These are phyloP conservation scores for Sporothrix variecibatus DNA, from an alignment of 2,329 filamentous ascomycete genomes.

Conservation along the genomic window DNA sequence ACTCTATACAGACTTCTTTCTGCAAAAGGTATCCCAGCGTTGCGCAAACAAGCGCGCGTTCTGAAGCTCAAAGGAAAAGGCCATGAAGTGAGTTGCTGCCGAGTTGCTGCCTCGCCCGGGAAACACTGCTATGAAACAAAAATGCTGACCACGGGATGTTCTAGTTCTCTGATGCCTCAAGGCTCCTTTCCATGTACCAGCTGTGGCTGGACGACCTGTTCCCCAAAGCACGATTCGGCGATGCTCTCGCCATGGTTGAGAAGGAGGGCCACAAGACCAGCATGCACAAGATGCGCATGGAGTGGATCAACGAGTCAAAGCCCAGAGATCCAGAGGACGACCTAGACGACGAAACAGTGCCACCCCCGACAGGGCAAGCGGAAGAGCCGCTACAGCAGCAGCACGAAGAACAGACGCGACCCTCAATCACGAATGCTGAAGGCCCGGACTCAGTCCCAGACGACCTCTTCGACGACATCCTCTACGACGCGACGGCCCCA, in stretches of 20 bases:
- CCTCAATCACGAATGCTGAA: slow-evolving; percentile 34
- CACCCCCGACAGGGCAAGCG: slow-evolving; percentile 28
- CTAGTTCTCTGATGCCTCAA: slow-evolving; percentile 80
- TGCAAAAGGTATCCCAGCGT: slow-evolving; percentile 76
- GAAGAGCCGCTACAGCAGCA: background rate
- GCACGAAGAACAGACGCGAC: slow-evolving; percentile 28
- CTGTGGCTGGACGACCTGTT: slow-evolving; percentile 96
- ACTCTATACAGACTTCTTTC: slow-evolving; percentile 69
- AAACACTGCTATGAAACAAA: background rate
- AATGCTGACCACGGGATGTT: background rate
- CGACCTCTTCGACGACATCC: slow-evolving; percentile 48
- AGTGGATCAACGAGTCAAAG: slow-evolving; percentile 81
- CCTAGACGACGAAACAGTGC: slow-evolving; percentile 25
- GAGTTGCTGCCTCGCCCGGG: too few species aligned
- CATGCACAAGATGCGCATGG: slow-evolving; percentile 71
- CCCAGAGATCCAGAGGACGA: slow-evolving; percentile 44
- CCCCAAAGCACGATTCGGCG: slow-evolving; percentile 89
- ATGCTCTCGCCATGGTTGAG: slow-evolving; percentile 87
- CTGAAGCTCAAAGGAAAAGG: slow-evolving; percentile 89
- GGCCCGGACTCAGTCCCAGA: slow-evolving; percentile 40
- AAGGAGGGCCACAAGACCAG: slow-evolving; percentile 85
- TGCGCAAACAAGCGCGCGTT: slow-evolving; percentile 69
- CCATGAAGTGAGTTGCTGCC: slow-evolving; percentile 66
- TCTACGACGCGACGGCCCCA: background rate
- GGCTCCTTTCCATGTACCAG: slow-evolving; percentile 87